These are phyloP conservation scores for Phytopythium sindhum DNA, from an alignment of 352 stramenopile genomes.

Conservation along the genomic window DNA sequence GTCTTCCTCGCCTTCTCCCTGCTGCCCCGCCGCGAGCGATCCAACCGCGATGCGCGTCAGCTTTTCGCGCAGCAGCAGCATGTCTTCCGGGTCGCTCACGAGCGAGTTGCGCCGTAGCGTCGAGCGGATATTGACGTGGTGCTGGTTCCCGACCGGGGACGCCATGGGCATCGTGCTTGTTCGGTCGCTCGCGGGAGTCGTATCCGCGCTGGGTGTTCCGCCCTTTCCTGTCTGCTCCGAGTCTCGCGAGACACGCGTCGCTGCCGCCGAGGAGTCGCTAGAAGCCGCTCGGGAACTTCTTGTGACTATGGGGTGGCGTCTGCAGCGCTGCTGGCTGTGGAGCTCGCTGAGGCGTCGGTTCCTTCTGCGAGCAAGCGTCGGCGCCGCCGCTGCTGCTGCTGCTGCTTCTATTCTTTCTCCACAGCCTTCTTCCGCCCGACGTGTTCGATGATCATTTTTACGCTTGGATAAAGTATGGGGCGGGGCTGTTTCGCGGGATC, in stretches of 20 bases:
- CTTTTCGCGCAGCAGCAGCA: constrained; percentile 70
- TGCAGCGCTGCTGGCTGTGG: no score
- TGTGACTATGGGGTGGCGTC: background rate
- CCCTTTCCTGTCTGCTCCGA: background rate
- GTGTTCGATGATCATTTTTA: background rate
- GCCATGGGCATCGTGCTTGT: constrained; percentile 4
- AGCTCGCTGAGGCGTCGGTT: background rate
- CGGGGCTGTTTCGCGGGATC: no score
- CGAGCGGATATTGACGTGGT: constrained; percentile 28
- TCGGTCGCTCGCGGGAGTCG: no score
- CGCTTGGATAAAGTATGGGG: background rate
- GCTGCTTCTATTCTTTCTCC: background rate
- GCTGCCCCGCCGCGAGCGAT: background rate
- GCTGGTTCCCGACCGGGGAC: background rate
- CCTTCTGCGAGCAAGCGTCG: no score
- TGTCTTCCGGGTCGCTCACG: constrained; percentile 58
- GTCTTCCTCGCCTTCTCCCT: constrained; percentile 5
- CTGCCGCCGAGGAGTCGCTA: background rate
- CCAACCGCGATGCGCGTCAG: constrained; percentile 67
- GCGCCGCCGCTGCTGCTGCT: no score
- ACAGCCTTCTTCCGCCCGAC: background rate
- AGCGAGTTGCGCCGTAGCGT: constrained; percentile 49
- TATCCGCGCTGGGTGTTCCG: background rate
- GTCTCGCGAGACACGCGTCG: no score
- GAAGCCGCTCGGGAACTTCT: background rate